Base-by-base conservation (phyloP, 441 rosid genomes). In the Brassica balearica region DNA sequence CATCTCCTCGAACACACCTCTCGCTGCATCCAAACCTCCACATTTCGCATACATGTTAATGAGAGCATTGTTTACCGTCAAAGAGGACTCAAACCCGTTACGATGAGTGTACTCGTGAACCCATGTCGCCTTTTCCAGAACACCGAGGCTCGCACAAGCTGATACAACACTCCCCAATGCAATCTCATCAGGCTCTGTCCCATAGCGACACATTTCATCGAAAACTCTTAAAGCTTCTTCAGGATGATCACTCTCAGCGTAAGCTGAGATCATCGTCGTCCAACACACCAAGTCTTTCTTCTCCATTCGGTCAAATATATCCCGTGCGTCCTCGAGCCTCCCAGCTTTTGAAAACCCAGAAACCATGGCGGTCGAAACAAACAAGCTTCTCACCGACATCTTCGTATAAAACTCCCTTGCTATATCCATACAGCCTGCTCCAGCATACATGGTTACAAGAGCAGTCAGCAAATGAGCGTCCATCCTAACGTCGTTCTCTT, bases 211-310 rank as follows among this genome's bases (percentile, higher is more conserved):
- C 83, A 85, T 78, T 65, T 86, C 84, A 48, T 82, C 78, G 69
- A 86, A 87, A 85, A 87, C 72, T 64, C 72, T 61, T 64, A 87
- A 80, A 63, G 88, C 87, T 82, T 86, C 88, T 68, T 81, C 82
- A 73, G 93, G 91, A 51, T 64, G 82, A 84, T 86, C 85, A 63
- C 85, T 86, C 65, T 85, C 88, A 38, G 87, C 91, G 84, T 89
- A 89, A 72, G 86, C 86, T 71, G 88, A 83, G 38, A 89, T 87
- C 90, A 87, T 86, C 0, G 88, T 85, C 5, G 87, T 87, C 93
- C 93, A 89, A 70, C 84, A 82, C 46, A 89, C 81, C 82, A 86
- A 79, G 71, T 87, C 90, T 71, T 84, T 86, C 59, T 68, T 80
- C 46, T 56, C 76, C 69, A 79, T 77, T 34, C 80, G 83, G 75